Base-by-base conservation (phyloP, 2,329 filamentous ascomycete species). In the Rutstroemia sp. region DNA sequence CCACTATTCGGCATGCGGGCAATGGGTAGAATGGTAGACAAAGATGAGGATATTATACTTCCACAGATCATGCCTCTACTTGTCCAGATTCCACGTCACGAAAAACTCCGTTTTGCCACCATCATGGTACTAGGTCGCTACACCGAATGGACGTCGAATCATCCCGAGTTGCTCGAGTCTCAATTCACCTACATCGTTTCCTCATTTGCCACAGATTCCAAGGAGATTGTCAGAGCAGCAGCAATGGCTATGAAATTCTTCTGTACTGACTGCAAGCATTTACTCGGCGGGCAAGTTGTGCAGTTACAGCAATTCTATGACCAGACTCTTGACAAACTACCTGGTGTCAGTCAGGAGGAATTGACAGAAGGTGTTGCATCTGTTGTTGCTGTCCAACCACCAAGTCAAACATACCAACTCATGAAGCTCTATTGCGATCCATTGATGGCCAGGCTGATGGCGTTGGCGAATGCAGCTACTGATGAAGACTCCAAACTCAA, bases 71-170 rank as follows among this genome's bases (percentile, higher is more conserved):
- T 99, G 75, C 92, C 92, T 17, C 78, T 99, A 56, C 84, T 99
- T 60, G 90, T 96, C 10, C 89, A 95, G 68, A 95, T 99, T 59
- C 94, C 94, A 0, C 86, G 89, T 67, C 94, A 99, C 67, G 90
- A 97, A 73, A 99, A 97, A 75, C 81, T 99, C n/a, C 89, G 92
- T 7, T 99, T 99, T 73, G 92, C 95, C 60, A 92, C 92, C 5
- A 96, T 97, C 67, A 96, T 99, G 91, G 92, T 95, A 3, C 81
- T 99, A 21, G 94, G 91, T 39, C 83, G 94, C 60, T 99, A 99
- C 69, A 99, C 95, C 0, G 92, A 97, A 71, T 99, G 94, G 94
- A 99, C 95, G 0, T 84, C 94, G 5, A 85, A 90, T 48, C 94
- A 99, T 67, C 89, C 92, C 0, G 90, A 96, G 57, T 95, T 92